phyloP scores from a whole-genome alignment of 2,329 filamentous ascomycete species.

The Phaeosphaeria sp. region DNA sequence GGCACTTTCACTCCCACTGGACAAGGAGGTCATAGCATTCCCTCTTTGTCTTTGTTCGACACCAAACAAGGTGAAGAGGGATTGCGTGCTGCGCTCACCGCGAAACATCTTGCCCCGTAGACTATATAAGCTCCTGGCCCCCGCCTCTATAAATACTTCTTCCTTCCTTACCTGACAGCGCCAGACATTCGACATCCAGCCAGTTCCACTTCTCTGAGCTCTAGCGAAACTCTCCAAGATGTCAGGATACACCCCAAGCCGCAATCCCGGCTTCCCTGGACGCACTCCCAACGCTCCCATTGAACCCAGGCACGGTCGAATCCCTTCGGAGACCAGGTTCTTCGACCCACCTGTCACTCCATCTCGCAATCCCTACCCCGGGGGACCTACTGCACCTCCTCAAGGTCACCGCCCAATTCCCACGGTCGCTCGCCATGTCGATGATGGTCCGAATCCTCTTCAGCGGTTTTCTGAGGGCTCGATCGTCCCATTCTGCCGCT shows the following conservation, averaged over 20 bases:
- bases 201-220: not conserved
- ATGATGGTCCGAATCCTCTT: conserved; percentile 1
- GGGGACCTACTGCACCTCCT: not conserved
- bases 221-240: not conserved
- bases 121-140: not conserved
- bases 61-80: not conserved
- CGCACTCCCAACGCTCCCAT: too few relatives aligned
- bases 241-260: not conserved
- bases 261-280: too few relatives aligned
- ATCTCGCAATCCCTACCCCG: not conserved
- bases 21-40: not conserved
- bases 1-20: not conserved
- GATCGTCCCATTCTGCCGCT: conserved; percentile 4
- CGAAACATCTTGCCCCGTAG: not conserved
- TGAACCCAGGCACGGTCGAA: not conserved
- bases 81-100: not conserved
- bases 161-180: not conserved
- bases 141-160: not conserved
- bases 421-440: not conserved
- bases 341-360: not conserved
- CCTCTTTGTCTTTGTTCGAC: not conserved
- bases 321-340: not conserved
- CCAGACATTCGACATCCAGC: not conserved
- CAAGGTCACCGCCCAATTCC: not conserved
- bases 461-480: conserved; percentile 5